These are phyloP conservation scores for Aspergillus udagawae DNA, from an alignment of 2,329 filamentous ascomycete species.

Conservation along the genomic window DNA sequence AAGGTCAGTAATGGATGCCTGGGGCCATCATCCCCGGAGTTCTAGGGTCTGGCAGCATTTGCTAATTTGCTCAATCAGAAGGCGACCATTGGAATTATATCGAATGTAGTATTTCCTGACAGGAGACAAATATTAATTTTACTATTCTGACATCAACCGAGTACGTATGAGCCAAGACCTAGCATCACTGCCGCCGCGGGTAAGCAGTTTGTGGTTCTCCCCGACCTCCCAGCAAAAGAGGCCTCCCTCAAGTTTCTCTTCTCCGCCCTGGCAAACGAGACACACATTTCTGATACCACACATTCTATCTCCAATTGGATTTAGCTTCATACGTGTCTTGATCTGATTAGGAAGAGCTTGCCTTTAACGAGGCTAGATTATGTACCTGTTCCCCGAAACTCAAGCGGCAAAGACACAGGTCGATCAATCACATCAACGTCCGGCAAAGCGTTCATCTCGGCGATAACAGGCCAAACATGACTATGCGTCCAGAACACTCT, in stretches of 20 bases:
- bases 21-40: neutral
- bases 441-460: conserved; percentile 29
- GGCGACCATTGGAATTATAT: neutral
- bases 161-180: neutral
- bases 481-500: conserved; percentile 23
- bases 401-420: conserved; percentile 3
- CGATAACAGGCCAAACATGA: conserved; percentile 21
- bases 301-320: neutral
- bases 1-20: neutral
- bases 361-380: neutral
- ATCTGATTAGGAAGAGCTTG: neutral
- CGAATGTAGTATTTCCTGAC: neutral
- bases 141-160: neutral
- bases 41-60: neutral
- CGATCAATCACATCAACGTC: conserved; percentile 11
- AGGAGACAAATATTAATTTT: neutral
- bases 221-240: conserved; percentile 9
- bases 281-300: neutral
- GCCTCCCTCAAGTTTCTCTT: conserved; percentile 12
- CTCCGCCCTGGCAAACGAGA: conserved; percentile 11
- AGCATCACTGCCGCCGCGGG: conserved; percentile 1
- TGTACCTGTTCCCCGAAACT: neutral
- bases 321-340: neutral
- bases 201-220: conserved; percentile 15
- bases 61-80: neutral